Evolutionary conservation across 2,329 filamentous ascomycete species (phyloP).

Genomic region (Hypoxylon sp.): DNA sequence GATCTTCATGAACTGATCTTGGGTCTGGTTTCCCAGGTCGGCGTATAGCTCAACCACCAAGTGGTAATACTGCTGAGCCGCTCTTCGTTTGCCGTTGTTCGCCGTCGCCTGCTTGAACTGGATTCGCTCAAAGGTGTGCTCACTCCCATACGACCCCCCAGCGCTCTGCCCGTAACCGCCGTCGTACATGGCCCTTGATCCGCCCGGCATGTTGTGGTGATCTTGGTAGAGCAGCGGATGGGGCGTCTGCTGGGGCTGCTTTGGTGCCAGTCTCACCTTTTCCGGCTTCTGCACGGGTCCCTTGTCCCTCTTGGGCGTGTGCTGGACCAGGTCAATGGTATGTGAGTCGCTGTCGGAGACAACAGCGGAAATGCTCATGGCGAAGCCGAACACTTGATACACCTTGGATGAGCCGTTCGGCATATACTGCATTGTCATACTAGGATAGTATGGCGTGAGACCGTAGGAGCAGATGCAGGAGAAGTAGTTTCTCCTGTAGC

Average conservation of each 20-base stretch:
- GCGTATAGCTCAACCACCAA: conserved; percentile 86
- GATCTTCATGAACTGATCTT: conserved; percentile 71
- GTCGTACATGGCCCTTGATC: conserved; percentile 52
- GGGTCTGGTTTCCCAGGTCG: conserved; percentile 62
- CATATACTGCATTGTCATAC: conserved; percentile 60
- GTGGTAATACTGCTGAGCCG: conserved; percentile 92
- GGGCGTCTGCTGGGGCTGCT: conserved; percentile 61
- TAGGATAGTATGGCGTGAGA: conserved; percentile 64
- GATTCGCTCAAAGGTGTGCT: conserved; percentile 82
- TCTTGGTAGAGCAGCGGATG: conserved; percentile 58
- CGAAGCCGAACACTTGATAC: conserved; percentile 75
- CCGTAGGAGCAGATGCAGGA: conserved; percentile 82
- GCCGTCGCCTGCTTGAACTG: conserved; percentile 95
- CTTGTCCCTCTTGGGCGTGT: conserved; percentile 91
- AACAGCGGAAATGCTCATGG: conserved; percentile 84
- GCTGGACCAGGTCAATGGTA: conserved; percentile 83
- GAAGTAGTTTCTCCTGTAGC: conserved; percentile 92
- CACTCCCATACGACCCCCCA: conserved; percentile 54
- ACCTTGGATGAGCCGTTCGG: conserved; percentile 60
- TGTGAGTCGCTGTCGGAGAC: conserved; percentile 80
- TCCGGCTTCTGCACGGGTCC: conserved; percentile 80
- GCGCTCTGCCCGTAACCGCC: conserved; percentile 48
- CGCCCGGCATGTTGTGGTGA: conserved; percentile 46
- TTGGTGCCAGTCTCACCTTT: conserved; percentile 71
- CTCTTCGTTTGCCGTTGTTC: conserved; percentile 90